A percentile compares a stretch with the other conserved stretches of the same genome.
phyloP scores from a whole-genome alignment of 2,329 filamentous ascomycete species.

The Aspergillus tanneri region DNA sequence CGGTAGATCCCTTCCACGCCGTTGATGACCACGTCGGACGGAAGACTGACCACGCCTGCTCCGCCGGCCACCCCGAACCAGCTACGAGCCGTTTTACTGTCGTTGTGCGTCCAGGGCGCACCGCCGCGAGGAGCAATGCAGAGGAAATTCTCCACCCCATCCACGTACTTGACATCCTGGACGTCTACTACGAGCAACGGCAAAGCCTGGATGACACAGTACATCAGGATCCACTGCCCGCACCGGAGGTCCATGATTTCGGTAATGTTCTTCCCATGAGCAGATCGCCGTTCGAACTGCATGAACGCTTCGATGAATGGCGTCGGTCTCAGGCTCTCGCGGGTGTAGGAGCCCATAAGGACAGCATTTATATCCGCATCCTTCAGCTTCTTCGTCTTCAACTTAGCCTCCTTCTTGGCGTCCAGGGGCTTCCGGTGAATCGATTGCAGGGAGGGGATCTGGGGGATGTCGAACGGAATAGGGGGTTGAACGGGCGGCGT shows the following conservation, averaged over 20 bases:
- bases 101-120: slow-evolving; percentile 50
- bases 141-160: slow-evolving; percentile 52
- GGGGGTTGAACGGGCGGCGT: slow-evolving; percentile 87
- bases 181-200: slow-evolving; percentile 53
- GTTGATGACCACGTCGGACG: slow-evolving; percentile 64
- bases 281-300: slow-evolving; percentile 48
- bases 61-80: slow-evolving; percentile 62
- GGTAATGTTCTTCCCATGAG: slow-evolving; percentile 45
- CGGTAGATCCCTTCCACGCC: slow-evolving; percentile 67
- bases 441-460: slow-evolving; percentile 67
- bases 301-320: slow-evolving; percentile 50
- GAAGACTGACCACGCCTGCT: slow-evolving; percentile 60
- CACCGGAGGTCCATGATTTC: slow-evolving; percentile 49
- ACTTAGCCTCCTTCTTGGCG: slow-evolving; percentile 71
- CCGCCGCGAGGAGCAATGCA: slow-evolving; percentile 51
- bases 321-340: slow-evolving; percentile 60
- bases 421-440: slow-evolving; percentile 65
- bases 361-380: slow-evolving; percentile 74
- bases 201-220: slow-evolving; percentile 50
- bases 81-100: slow-evolving; percentile 44
- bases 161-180: slow-evolving; percentile 43
- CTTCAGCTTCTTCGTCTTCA: slow-evolving; percentile 69
- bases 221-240: slow-evolving; percentile 54
- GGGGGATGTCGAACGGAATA: slow-evolving; percentile 83
- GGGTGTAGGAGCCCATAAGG: slow-evolving; percentile 78